Base-by-base conservation (phyloP, 208 protist genomes). In the Trypanosoma congolense region DNA sequence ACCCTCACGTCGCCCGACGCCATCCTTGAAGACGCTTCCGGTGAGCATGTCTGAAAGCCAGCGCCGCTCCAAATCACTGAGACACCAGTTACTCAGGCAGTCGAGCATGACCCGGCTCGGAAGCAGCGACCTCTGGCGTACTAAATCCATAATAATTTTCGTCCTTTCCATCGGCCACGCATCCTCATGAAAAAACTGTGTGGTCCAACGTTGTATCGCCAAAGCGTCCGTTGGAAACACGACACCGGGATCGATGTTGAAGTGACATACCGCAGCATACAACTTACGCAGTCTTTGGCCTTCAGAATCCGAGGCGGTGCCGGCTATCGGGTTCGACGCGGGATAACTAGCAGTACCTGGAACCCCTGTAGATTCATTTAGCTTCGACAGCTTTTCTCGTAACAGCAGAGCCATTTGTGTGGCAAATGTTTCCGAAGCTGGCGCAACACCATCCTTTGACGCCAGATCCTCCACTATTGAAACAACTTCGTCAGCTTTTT, bases 341-440 rank as follows among this genome's bases (percentile, higher is more conserved):
- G 12, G 25, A 6, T 29, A 22, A 16, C 16, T 29, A 28, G 9
- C 12, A 12, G 33, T 16, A 12, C 9, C 12, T 38, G 33, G 9
- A 12, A 12, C 12, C 6, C 9, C 33, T 12, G 25, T 62, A 24
- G 31, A 26, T 14, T 53, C 60, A 21, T 24, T 31, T n/a, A 63
- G 2, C 21, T 57, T 50, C 62, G 53, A 68, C 28, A 60, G 24
- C 22, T 36, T 59, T 38, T 70, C 54, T 14, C 64, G 69, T 25
- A 90, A 50, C 6, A 80, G 74, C 8, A 78, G 16, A 0, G 75
- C 77, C 0, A 93, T 47, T 12, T 82, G 72, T 12, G 87, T 93
- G 4, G 82, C 80, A 30, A 54, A 74, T 8, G 80, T 85, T n/a
- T 87, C 73, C 6, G 56, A 52, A 0, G 83, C 74, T 2, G 70